Percentiles rank a stretch among this genome's conserved stretches.
These are phyloP conservation scores for Dactylonectria macrodidyma DNA, from an alignment of 2,329 filamentous ascomycete genomes.

Conservation along the genomic window DNA sequence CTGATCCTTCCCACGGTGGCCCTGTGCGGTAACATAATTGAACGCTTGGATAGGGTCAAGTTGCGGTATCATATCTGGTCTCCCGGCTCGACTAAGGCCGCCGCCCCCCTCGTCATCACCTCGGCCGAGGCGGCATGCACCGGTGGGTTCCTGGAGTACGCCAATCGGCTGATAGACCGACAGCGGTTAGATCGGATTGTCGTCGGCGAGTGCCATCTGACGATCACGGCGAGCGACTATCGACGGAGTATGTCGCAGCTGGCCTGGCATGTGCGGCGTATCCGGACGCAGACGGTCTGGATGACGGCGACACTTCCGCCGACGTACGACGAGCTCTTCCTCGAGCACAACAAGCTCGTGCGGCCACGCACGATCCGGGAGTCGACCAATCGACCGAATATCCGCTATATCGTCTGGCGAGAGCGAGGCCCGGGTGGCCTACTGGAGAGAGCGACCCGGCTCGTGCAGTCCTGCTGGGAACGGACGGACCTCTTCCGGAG, in stretches of 20 bases:
- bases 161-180: conserved; percentile 2
- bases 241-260: conserved; percentile 13
- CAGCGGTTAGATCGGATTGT: conserved; percentile 13
- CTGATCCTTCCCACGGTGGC: conserved; percentile 11
- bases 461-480: too few relatives aligned
- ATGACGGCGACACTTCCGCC: too few relatives aligned
- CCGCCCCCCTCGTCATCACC: conserved; percentile 5
- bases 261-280: background rate
- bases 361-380: too few relatives aligned
- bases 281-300: background rate
- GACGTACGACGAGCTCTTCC: too few relatives aligned
- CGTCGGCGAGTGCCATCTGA: conserved; percentile 12
- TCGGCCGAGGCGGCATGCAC: conserved; percentile 9
- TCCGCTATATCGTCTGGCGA: too few relatives aligned
- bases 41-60: background rate
- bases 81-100: conserved; percentile 4
- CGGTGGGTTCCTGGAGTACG: conserved; percentile 2
- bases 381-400: too few relatives aligned
- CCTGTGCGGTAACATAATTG: conserved; percentile 9
- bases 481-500: too few relatives aligned
- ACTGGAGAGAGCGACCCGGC: too few relatives aligned
- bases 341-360: too few relatives aligned
- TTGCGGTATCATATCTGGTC: conserved; percentile 6
- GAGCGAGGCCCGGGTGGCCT: too few relatives aligned
- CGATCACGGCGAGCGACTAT: conserved; percentile 15